Percentiles rank a stretch among this genome's conserved stretches.
phyloP scores from a whole-genome alignment of 192 early-diverging fungal genomes.

The Spinellus fusiger region DNA sequence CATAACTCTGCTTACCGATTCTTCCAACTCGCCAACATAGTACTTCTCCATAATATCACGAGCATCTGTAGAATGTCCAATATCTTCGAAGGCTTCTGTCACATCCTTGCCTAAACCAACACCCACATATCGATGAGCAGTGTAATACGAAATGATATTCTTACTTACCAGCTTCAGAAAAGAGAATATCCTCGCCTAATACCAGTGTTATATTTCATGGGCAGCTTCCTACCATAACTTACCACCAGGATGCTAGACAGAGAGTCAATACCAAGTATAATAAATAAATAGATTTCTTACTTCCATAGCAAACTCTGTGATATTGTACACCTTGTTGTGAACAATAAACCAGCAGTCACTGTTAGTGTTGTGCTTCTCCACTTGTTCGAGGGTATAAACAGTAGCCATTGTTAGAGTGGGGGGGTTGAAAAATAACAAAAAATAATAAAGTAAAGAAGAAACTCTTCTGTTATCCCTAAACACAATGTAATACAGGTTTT shows the following conservation, averaged over 20 bases:
- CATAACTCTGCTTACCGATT: conserved; percentile 17
- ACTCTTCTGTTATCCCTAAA: too few relatives aligned
- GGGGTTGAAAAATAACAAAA: conserved; percentile 6
- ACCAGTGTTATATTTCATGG: not conserved
- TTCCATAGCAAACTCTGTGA: conserved; percentile 73
- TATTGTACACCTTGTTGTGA: conserved; percentile 71
- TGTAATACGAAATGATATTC: not conserved
- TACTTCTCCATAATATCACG: conserved; percentile 60
- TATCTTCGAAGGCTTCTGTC: conserved; percentile 91
- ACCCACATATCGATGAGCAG: not conserved
- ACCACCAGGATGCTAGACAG: conserved; percentile 73
- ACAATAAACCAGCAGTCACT: conserved; percentile 77
- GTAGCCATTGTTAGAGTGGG: conserved; percentile 5
- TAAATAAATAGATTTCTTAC: conserved; percentile 24
- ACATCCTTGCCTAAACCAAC: conserved; percentile 63
- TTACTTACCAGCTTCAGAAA: conserved; percentile 76
- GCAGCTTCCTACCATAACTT: not conserved
- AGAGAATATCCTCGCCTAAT: conserved; percentile 88
- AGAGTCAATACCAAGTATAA: not conserved
- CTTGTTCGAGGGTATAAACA: conserved; percentile 49
- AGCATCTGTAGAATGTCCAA: conserved; percentile 93
- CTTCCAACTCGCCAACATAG: conserved; percentile 28
- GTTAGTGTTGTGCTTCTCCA: conserved; percentile 63
- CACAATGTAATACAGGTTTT: too few relatives aligned
- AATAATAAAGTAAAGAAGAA: too few relatives aligned